Percentiles rank a stretch among this genome's conserved stretches.
Conservation (phyloP, 108 stramenopile species). For the Cyclotella choctawhatcheeana region DNA sequence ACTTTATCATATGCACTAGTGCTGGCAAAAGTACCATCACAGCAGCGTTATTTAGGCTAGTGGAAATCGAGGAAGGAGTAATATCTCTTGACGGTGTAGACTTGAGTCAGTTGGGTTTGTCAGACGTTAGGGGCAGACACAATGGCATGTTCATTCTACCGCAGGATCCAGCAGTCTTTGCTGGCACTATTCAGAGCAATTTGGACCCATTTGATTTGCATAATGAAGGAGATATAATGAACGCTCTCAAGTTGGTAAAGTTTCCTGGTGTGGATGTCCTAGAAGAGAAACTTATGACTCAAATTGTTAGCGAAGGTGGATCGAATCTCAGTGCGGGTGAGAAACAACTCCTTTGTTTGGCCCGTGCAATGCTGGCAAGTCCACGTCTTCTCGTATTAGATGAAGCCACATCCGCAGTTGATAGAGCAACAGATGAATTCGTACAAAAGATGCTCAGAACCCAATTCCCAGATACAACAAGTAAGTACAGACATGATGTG, state of each 20-base stretch:
- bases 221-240: conserved; percentile 73
- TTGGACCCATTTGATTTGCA: conserved; percentile 82
- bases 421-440: conserved; percentile 83
- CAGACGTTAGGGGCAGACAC: conserved; percentile 70
- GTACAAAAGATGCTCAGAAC: conserved; percentile 72
- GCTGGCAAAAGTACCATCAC: conserved; percentile 87
- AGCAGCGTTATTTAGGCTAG: conserved; percentile 88
- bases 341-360: conserved; percentile 91
- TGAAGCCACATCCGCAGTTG: conserved; percentile 86
- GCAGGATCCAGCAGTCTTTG: conserved; percentile 95
- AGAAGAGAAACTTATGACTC: conserved; percentile 52
- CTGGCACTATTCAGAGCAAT: conserved; percentile 88
- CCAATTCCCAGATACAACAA: not conserved
- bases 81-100: conserved; percentile 95
- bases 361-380: conserved; percentile 84
- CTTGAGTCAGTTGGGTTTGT: conserved; percentile 55
- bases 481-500: not conserved
- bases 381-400: conserved; percentile 87
- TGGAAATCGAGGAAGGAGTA: conserved; percentile 62
- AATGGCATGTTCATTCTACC: conserved; percentile 89
- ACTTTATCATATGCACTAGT: not conserved
- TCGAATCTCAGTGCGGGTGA: conserved; percentile 90
- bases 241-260: conserved; percentile 78
- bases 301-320: conserved; percentile 80
- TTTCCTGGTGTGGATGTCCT: conserved; percentile 59